Conservation (phyloP, 768 basidiomycete genomes). For the Glaciozyma antarctica region DNA sequence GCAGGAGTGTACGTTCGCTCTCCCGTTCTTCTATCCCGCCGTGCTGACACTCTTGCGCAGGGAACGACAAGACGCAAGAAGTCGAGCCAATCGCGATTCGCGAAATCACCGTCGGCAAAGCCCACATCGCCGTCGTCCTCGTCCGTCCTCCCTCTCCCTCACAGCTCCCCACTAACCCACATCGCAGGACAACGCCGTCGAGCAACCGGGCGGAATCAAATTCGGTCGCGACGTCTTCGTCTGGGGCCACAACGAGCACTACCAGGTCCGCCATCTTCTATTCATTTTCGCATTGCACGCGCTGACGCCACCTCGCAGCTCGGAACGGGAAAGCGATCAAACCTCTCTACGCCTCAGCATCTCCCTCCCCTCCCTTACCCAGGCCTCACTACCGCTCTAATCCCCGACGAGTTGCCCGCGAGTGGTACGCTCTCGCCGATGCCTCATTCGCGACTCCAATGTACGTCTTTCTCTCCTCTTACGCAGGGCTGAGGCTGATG, state of each 20-base stretch:
- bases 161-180: not conserved
- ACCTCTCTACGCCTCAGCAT: slow-evolving; percentile 42
- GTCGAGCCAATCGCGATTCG: slow-evolving; percentile 30
- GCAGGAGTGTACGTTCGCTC: slow-evolving; percentile 59
- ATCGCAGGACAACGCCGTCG: slow-evolving; percentile 29
- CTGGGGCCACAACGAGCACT: slow-evolving; percentile 32
- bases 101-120: slow-evolving; percentile 28
- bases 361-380: slow-evolving; percentile 37
- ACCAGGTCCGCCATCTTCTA: slow-evolving; percentile 11
- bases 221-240: slow-evolving; percentile 35
- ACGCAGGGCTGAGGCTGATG: not conserved
- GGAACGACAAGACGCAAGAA: slow-evolving; percentile 20
- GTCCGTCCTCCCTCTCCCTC: slow-evolving; percentile 7
- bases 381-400: not conserved
- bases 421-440: slow-evolving; percentile 40
- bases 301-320: slow-evolving; percentile 37
- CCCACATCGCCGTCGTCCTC: slow-evolving; percentile 30
- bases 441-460: slow-evolving; percentile 41
- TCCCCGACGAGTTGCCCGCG: slow-evolving; percentile 29
- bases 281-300: not conserved
- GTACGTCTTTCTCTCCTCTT: slow-evolving; percentile 3
- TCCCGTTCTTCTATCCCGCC: not conserved
- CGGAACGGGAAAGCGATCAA: slow-evolving; percentile 42
- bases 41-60: slow-evolving; percentile 3
- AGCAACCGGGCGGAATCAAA: slow-evolving; percentile 8